These are phyloP conservation scores for Lentinula guzmanii DNA, from an alignment of 768 basidiomycete genomes.

Conservation along the genomic window DNA sequence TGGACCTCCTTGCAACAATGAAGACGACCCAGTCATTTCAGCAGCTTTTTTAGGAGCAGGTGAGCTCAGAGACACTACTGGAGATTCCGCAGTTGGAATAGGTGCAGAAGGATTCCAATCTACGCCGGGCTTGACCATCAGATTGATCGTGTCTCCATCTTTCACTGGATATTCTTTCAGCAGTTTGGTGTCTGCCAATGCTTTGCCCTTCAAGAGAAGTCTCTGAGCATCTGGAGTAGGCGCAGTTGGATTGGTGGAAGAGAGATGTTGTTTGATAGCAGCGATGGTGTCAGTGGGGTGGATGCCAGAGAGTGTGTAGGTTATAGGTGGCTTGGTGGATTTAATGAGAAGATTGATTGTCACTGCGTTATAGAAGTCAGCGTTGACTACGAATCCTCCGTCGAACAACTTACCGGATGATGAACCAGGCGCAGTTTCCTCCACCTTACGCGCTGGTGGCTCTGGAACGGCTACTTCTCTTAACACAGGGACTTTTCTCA, in stretches of 20 bases:
- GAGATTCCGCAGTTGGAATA: background rate
- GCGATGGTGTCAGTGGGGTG: constrained; percentile 80
- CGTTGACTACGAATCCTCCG: background rate
- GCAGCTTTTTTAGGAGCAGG: background rate
- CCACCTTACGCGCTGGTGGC: constrained; percentile 50
- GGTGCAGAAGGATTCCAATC: constrained; percentile 50
- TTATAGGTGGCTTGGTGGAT: constrained; percentile 80
- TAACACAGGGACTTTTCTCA: constrained; percentile 66
- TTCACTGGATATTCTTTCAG: constrained; percentile 86
- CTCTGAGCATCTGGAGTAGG: constrained; percentile 80
- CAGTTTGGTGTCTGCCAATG: constrained; percentile 81
- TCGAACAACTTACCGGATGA: constrained; percentile 22
- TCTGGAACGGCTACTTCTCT: constrained; percentile 58
- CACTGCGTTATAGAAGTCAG: constrained; percentile 18
- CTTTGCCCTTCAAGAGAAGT: constrained; percentile 91
- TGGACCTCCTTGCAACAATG: constrained; percentile 18
- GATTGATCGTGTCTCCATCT: constrained; percentile 75
- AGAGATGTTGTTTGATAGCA: constrained; percentile 70
- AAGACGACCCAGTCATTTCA: constrained; percentile 4
- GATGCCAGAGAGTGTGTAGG: constrained; percentile 60
- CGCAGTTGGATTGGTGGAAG: constrained; percentile 52
- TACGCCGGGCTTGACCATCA: constrained; percentile 79
- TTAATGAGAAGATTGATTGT: constrained; percentile 78
- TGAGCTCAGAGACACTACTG: background rate
- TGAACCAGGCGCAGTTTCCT: constrained; percentile 22